Conservation (phyloP, 2,329 filamentous ascomycete genomes). For the Botrytis deweyae region DNA sequence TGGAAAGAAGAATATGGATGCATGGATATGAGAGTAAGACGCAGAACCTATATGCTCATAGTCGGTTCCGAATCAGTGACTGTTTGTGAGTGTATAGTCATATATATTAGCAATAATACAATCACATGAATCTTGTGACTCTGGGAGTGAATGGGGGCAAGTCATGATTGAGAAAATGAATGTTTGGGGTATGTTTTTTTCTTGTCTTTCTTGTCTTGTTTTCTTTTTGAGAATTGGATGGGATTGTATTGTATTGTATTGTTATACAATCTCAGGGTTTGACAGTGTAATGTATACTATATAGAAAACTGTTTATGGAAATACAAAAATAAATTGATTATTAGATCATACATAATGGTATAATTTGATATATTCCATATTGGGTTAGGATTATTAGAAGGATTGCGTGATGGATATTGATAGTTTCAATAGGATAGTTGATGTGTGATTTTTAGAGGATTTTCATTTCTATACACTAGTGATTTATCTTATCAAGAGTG, state of each 20-base stretch:
- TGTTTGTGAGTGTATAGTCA: neutral
- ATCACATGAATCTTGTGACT: neutral
- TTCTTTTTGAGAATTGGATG: neutral
- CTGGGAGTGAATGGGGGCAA: neutral
- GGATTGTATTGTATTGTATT: rapidly evolving
- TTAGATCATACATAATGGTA: no score
- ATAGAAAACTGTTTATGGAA: neutral
- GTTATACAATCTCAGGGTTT: neutral
- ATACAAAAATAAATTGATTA: neutral
- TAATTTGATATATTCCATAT: neutral
- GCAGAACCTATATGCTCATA: neutral
- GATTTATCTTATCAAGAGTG: no score
- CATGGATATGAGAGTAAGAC: neutral
- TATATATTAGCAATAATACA: neutral
- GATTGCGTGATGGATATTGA: neutral
- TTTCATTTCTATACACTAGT: neutral
- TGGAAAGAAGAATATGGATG: neutral
- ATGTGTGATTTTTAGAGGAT: no score
- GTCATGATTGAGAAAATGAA: neutral
- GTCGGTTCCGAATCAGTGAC: neutral
- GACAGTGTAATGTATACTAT: rapidly evolving
- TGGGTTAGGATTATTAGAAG: no score
- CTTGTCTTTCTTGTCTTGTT: neutral
- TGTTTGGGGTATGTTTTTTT: neutral
- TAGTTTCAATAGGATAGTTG: neutral